These are phyloP conservation scores for Microsporum ferrugineum DNA, from an alignment of 2,329 filamentous ascomycete genomes.

Conservation along the genomic window DNA sequence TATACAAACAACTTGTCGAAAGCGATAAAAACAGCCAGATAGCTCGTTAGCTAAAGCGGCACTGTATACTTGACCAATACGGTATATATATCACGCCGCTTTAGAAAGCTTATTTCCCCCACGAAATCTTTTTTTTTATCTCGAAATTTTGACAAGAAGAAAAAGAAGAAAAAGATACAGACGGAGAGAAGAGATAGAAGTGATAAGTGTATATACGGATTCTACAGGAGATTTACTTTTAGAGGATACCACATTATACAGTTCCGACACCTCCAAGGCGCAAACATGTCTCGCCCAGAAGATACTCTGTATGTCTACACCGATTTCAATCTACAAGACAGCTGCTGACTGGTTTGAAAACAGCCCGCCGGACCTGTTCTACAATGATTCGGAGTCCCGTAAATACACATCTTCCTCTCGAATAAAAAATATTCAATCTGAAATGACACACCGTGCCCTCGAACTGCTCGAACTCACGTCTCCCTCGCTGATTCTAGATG, in stretches of 20 bases:
- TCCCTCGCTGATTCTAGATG: constrained; percentile 82
- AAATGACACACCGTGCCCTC: constrained; percentile 88
- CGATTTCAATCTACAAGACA: neutral
- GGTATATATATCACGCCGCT: neutral
- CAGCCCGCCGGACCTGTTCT: constrained; percentile 91
- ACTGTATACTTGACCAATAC: neutral
- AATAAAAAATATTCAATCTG: constrained; percentile 87
- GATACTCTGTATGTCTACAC: constrained; percentile 61
- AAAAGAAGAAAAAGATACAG: neutral
- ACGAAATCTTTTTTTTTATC: neutral
- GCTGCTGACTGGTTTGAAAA: neutral
- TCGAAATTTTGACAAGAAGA: neutral
- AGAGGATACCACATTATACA: neutral
- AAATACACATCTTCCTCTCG: constrained; percentile 97
- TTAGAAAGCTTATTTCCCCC: neutral
- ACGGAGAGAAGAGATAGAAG: neutral
- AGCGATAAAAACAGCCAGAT: neutral
- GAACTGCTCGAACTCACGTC: constrained; percentile 70
- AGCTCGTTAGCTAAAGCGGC: neutral
- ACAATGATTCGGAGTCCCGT: constrained; percentile 86
- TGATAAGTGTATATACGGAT: neutral
- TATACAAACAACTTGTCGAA: neutral
- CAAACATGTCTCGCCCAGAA: constrained; percentile 88
- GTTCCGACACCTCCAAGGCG: constrained; percentile 9
- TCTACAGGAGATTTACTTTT: neutral